A percentile compares a stretch with the other conserved stretches of the same genome.
phyloP scores from a whole-genome alignment of 106 monocot species.

The Apostasia shenzhenica region DNA sequence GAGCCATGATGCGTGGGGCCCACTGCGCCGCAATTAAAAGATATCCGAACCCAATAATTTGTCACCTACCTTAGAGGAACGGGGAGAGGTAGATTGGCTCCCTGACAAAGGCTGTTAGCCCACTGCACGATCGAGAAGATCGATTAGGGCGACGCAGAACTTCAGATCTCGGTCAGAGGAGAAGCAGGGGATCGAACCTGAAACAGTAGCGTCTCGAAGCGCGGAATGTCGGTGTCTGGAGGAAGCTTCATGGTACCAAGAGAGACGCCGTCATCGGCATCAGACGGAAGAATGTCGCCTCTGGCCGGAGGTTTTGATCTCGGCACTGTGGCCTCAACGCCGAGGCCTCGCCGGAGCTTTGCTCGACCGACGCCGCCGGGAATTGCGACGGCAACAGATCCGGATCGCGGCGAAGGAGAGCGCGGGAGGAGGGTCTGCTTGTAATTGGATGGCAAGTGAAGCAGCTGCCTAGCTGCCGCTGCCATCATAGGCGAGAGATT shows the following conservation, averaged over 20 bases:
- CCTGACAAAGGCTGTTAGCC: slow-evolving; percentile 92
- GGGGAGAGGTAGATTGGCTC: slow-evolving; percentile 80
- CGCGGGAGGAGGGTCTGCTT: not conserved
- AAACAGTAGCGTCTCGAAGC: slow-evolving; percentile 50
- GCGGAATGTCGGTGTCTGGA: slow-evolving; percentile 28
- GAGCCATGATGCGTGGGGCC: no score
- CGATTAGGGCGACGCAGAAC: not conserved
- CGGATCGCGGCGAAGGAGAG: not conserved
- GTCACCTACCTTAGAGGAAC: slow-evolving; percentile 69
- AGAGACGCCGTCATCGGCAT: slow-evolving; percentile 45
- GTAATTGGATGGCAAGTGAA: slow-evolving; percentile 3
- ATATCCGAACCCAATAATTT: not conserved
- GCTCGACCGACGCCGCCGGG: not conserved
- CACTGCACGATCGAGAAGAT: slow-evolving; percentile 30
- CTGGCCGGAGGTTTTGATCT: slow-evolving; percentile 11
- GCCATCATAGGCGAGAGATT: not conserved
- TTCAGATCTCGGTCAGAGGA: not conserved
- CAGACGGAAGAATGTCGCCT: slow-evolving; percentile 9
- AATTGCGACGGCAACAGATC: not conserved
- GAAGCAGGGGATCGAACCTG: slow-evolving; percentile 20
- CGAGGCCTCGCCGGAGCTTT: not conserved
- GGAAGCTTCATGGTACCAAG: slow-evolving; percentile 67
- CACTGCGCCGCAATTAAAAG: no score
- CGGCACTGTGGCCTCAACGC: not conserved
- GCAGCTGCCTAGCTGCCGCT: not conserved